Evolutionary conservation across 2,329 filamentous ascomycete species (phyloP), one percentile per base, ranked within the genome.

Genomic region (Colletotrichum costaricense): DNA sequence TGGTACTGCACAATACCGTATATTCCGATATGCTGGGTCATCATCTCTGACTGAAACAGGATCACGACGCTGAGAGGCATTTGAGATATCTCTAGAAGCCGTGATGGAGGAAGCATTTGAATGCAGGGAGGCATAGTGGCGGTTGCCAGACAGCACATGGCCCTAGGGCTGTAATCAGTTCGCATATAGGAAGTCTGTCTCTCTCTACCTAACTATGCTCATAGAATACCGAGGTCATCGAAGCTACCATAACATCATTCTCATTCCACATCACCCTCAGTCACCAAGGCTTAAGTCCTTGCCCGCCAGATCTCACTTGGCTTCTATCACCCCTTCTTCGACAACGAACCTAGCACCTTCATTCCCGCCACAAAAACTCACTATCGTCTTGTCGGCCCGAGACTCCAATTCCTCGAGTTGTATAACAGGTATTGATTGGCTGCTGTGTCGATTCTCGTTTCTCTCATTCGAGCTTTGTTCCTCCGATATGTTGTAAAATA

Each of bases 1-100:
- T 22, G 2, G 7, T 7, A 1, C 16, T n/a, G 19, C 3, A n/a
- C 2, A n/a, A 8, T 49, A 1, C 1, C 14, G 7, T 35, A 2
- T 19, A 19, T 19, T 8, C 14, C 5, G 38, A 42, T 16, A 16
- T 42, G 33, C 33, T 35, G 11, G 3, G 3, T 1, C 33, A 35
- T 0, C 19, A 5, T 5, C 5, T 19, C 38, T 42, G 38, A 6
- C 6, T 12, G 7, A 1, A 42, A 42, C 16, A 42, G 38, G 2
- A 42, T 42, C 38, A 16, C 2, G 14, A 42, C 42, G 42, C 7
- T n/a, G 19, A 4, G 19, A 11, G 19, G 8, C 8, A 11, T 19
- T 8, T 8, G 19, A 9, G 1, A 1, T 11, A 49, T n/a, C 1
- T n/a, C 7, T 9, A 4, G 19, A 49, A n/a, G 19, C 19, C 16